Percentiles rank a stretch among this genome's conserved stretches.
These are phyloP conservation scores for Macadamia integrifolia DNA, from an alignment of 164 flowering plant genomes.

Conservation along the genomic window DNA sequence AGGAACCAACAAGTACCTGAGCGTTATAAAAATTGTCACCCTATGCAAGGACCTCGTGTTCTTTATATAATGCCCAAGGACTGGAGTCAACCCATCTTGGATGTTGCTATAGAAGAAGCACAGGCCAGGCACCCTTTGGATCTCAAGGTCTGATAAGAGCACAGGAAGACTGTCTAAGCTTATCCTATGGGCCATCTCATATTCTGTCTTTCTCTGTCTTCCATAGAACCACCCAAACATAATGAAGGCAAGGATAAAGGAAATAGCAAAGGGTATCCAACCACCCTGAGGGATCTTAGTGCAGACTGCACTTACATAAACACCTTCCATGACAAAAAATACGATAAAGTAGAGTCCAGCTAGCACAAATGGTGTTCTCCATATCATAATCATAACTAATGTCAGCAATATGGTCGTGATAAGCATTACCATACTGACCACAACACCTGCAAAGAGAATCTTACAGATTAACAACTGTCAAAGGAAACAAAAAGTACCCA, in stretches of 20 bases:
- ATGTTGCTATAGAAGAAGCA: constrained; percentile 77
- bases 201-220: constrained; percentile 63
- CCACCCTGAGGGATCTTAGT: constrained; percentile 78
- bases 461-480: constrained; percentile 1
- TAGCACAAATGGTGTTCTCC: constrained; percentile 53
- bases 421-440: constrained; percentile 79
- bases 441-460: constrained; percentile 58
- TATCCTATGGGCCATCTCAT: constrained; percentile 58
- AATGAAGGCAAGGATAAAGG: constrained; percentile 59
- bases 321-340: constrained; percentile 64
- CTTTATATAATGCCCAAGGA: constrained; percentile 66
- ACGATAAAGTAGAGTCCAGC: constrained; percentile 49
- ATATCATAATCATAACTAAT: constrained; percentile 70
- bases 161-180: constrained; percentile 35
- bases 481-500: not conserved
- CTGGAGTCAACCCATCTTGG: constrained; percentile 69
- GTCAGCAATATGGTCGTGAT: constrained; percentile 69
- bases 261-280: constrained; percentile 88
- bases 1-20: constrained; percentile 57
- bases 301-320: constrained; percentile 64
- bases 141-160: constrained; percentile 45
- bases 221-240: constrained; percentile 92
- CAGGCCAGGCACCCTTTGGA: constrained; percentile 71
- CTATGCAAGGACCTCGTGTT: constrained; percentile 67
- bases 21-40: constrained; percentile 63